Conservation (phyloP, 2,329 filamentous ascomycete species). For the Exophiala sp. region DNA sequence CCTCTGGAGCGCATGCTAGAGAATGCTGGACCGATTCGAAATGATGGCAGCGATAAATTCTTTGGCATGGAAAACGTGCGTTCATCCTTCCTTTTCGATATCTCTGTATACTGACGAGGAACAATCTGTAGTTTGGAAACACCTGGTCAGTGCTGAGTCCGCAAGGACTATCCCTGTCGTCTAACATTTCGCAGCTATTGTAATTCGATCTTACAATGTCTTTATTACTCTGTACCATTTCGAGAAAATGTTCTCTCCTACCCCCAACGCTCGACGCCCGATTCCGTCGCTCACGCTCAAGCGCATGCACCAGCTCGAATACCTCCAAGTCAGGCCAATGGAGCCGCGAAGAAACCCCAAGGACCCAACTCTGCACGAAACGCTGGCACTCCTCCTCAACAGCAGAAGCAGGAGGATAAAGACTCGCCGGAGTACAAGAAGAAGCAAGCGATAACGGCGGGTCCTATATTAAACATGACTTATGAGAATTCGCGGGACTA, state of each 20-base stretch:
- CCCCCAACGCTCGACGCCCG: constrained; percentile 67
- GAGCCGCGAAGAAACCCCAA: constrained; percentile 42
- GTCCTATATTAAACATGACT: constrained; percentile 80
- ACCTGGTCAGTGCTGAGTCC: constrained; percentile 67
- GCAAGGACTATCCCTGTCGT: constrained; percentile 15
- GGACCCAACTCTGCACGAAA: constrained; percentile 34
- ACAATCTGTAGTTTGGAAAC: constrained; percentile 74
- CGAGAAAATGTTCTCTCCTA: constrained; percentile 93
- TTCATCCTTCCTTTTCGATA: constrained; percentile 13
- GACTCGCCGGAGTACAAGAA: constrained; percentile 98
- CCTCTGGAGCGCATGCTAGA: constrained; percentile 72
- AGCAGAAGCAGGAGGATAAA: constrained; percentile 79
- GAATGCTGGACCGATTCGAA: constrained; percentile 73
- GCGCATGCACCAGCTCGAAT: constrained; percentile 57
- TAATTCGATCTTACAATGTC: constrained; percentile 95
- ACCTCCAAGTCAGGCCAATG: constrained; percentile 47
- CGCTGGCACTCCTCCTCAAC: constrained; percentile 37
- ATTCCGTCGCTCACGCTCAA: constrained; percentile 64
- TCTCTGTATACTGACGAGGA: constrained; percentile 30
- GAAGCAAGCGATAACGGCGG: constrained; percentile 84
- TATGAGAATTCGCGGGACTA: constrained; percentile 77
- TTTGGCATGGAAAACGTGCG: constrained; percentile 97
- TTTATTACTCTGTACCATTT: constrained; percentile 93
- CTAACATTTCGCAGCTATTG: constrained; percentile 69
- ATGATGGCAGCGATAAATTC: constrained; percentile 94